Conservation (phyloP, 805 yeast species). For the Blastobotrys robertii region DNA sequence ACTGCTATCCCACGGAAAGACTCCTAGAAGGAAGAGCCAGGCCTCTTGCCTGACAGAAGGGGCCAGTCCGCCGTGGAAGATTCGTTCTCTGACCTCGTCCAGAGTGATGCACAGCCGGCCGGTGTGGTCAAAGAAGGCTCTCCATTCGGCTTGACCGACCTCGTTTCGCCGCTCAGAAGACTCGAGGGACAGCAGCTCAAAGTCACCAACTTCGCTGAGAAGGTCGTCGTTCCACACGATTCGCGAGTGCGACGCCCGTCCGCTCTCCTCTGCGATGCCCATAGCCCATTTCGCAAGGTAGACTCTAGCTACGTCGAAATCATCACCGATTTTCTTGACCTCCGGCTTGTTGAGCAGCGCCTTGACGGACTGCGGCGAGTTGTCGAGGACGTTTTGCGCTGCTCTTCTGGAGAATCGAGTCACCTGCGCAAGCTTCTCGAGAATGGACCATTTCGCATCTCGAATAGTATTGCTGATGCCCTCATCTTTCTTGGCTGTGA, state of each 20-base stretch:
- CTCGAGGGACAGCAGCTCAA: constrained; percentile 36
- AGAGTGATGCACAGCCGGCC: constrained; percentile 70
- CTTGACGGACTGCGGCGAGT: constrained; percentile 47
- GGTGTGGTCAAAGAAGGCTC: constrained; percentile 63
- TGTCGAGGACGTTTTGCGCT: constrained; percentile 50
- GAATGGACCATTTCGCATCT: constrained; percentile 75
- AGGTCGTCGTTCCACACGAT: constrained; percentile 30
- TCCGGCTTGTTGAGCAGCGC: constrained; percentile 65
- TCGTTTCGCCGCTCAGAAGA: constrained; percentile 58
- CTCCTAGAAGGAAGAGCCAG: constrained; percentile 78
- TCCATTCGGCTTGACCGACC: constrained; percentile 71
- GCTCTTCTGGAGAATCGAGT: constrained; percentile 54
- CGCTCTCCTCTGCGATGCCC: constrained; percentile 87
- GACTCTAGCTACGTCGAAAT: constrained; percentile 85
- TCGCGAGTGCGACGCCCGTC: constrained; percentile 33
- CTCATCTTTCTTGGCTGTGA: constrained; percentile 31
- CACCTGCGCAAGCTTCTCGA: constrained; percentile 76
- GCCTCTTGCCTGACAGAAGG: constrained; percentile 57
- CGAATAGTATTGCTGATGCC: constrained; percentile 42
- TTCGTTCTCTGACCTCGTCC: constrained; percentile 66
- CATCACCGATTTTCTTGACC: constrained; percentile 71
- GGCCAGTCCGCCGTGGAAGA: constrained; percentile 83
- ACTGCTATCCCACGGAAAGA: constrained; percentile 84
- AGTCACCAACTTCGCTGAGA: constrained; percentile 27
- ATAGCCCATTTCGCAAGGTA: constrained; percentile 96